phyloP scores from a whole-genome alignment of 139 green algal genomes.

The Bryopsis sp. region DNA sequence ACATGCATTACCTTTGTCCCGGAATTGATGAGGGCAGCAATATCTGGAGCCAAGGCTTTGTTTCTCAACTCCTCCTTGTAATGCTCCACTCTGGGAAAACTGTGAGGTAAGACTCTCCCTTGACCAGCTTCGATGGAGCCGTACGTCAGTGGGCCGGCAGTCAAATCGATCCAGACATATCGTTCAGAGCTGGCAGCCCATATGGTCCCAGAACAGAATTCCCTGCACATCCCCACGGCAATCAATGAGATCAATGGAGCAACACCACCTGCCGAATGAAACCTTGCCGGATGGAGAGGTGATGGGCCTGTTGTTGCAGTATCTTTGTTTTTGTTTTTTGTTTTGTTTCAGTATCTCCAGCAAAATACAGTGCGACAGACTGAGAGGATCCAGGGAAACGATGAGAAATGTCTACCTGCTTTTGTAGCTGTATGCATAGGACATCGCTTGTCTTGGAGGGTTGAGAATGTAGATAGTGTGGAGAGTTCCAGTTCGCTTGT shows the following conservation, averaged over 20 bases:
- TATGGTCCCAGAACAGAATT: background rate
- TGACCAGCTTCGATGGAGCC: background rate
- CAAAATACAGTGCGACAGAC: no score
- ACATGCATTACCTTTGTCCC: background rate
- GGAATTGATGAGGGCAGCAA: constrained; percentile 12
- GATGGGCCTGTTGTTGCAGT: no score
- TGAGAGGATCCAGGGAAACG: no score
- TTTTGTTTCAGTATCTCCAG: no score
- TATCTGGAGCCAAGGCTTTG: constrained; percentile 5
- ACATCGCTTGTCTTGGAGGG: background rate
- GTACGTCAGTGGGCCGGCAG: constrained; percentile 12
- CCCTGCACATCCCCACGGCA: background rate
- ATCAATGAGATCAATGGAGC: background rate
- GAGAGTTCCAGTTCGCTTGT: background rate
- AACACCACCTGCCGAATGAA: no score
- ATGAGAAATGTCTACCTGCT: constrained; percentile 5
- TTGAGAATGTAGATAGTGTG: constrained; percentile 10
- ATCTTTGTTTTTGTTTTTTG: no score
- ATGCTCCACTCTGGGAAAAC: constrained; percentile 5
- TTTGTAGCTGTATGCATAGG: constrained; percentile 1
- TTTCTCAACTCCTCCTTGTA: background rate
- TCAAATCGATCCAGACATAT: constrained; percentile 7
- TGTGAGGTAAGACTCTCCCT: constrained; percentile 11
- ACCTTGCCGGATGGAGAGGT: no score
- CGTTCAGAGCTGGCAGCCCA: background rate